Percentiles rank a stretch among this genome's conserved stretches.
phyloP scores from a whole-genome alignment of 2,329 filamentous ascomycete genomes.

The Geoglossum cookeanum region DNA sequence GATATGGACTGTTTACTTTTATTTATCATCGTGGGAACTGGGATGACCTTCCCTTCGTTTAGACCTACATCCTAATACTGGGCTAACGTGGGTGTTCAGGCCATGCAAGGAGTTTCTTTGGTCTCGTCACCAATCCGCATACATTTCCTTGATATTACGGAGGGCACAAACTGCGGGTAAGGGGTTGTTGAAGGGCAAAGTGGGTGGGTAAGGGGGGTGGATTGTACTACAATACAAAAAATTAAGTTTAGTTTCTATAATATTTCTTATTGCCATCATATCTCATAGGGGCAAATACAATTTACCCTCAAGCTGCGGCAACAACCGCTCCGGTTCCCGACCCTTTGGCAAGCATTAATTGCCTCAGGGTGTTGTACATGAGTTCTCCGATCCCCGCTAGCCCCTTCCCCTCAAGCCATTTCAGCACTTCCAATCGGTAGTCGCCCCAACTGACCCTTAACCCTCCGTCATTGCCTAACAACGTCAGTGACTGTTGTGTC shows the following conservation, averaged over 20 bases:
- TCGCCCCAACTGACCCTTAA: conserved; percentile 50
- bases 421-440: conserved; percentile 54
- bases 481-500: conserved; percentile 43
- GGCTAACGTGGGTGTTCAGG: not conserved
- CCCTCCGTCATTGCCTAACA: conserved; percentile 46
- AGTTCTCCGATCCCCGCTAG: conserved; percentile 47
- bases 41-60: not conserved
- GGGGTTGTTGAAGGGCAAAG: not conserved
- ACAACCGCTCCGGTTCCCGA: not conserved
- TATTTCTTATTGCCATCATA: not conserved
- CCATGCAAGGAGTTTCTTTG: not conserved
- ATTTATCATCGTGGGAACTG: not conserved
- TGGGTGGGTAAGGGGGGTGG: not conserved
- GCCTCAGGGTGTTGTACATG: conserved; percentile 68
- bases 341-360: conserved; percentile 23
- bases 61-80: not conserved
- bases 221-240: not conserved
- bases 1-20: not conserved
- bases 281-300: not conserved
- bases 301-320: not conserved
- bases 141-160: not conserved
- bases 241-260: not conserved
- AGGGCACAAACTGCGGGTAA: no score
- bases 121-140: not conserved
- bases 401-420: conserved; percentile 43